phyloP scores from a whole-genome alignment of 2,329 filamentous ascomycete genomes.

The Emmonsia crescens region DNA sequence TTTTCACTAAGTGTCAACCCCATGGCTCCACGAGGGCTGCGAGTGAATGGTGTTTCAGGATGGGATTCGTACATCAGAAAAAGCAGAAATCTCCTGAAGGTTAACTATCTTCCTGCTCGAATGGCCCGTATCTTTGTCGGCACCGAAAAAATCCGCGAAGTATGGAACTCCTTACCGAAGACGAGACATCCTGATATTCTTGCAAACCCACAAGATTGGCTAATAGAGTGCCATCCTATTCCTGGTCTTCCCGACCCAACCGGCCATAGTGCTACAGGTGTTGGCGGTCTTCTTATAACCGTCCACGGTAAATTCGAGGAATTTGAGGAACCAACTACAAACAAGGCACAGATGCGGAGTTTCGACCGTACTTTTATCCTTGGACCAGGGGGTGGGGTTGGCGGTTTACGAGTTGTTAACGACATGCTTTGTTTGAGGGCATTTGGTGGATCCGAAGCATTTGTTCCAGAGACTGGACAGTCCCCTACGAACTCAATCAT shows the following conservation, averaged over 20 bases:
- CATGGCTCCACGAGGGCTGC: conserved; percentile 40
- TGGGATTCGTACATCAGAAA: conserved; percentile 68
- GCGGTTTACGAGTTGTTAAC: conserved; percentile 62
- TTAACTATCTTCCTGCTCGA: conserved; percentile 50
- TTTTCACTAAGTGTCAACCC: conserved; percentile 69
- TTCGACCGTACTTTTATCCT: conserved; percentile 75
- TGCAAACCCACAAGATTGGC: conserved; percentile 59
- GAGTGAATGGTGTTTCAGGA: conserved; percentile 33
- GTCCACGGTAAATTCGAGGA: conserved; percentile 83
- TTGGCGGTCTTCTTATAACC: conserved; percentile 66
- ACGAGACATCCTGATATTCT: conserved; percentile 65
- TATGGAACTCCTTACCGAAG: conserved; percentile 59
- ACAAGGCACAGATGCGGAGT: conserved; percentile 54
- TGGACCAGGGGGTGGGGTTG: conserved; percentile 58
- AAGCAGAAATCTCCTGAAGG: conserved; percentile 66
- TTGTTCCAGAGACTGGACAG: conserved; percentile 31
- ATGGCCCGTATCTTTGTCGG: conserved; percentile 58
- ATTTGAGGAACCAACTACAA: conserved; percentile 45
- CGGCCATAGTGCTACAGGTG: conserved; percentile 51
- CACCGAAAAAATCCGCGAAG: conserved; percentile 50
- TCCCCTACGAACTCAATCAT: conserved; percentile 26
- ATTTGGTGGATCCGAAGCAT: conserved; percentile 48
- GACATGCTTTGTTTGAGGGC: conserved; percentile 67
- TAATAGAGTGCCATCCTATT: conserved; percentile 70
- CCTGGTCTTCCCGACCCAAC: conserved; percentile 60